A percentile compares a stretch with the other conserved stretches of the same genome.
Evolutionary conservation across 306 rosid species (phyloP).

Genomic region (Calophaca sinica): DNA sequence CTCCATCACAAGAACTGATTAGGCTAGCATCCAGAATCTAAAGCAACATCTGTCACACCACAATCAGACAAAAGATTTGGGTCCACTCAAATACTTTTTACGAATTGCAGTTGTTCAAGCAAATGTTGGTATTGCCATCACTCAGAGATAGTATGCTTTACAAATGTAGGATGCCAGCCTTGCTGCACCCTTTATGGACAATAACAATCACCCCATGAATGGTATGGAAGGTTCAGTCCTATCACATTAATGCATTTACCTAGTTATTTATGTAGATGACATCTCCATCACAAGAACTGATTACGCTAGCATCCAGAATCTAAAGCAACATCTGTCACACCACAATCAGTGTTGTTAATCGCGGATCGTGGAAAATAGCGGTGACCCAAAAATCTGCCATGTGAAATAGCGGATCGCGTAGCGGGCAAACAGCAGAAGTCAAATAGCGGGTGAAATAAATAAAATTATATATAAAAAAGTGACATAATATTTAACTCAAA

Average conservation of each 20-base stretch:
- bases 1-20: not conserved
- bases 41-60: not conserved
- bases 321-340: not conserved
- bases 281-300: not conserved
- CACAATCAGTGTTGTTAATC: too few species aligned
- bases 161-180: not conserved
- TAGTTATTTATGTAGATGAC: constrained; percentile 9
- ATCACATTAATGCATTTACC: constrained; percentile 9
- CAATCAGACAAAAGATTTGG: not conserved
- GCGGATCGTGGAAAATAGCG: too few species aligned
- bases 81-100: not conserved
- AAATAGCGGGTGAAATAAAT: too few species aligned
- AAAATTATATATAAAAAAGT: too few species aligned
- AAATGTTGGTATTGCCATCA: constrained; percentile 1
- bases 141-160: not conserved
- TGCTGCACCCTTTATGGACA: not conserved
- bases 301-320: constrained; percentile 10
- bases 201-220: not conserved
- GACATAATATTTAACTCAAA: too few species aligned
- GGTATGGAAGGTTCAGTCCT: constrained; percentile 7
- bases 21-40: constrained; percentile 4
- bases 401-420: too few species aligned
- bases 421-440: too few species aligned
- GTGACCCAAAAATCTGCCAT: too few species aligned
- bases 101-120: constrained; percentile 3